Evolutionary conservation across 2,329 filamentous ascomycete species (phyloP).

Genomic region (Apiospora aurea): DNA sequence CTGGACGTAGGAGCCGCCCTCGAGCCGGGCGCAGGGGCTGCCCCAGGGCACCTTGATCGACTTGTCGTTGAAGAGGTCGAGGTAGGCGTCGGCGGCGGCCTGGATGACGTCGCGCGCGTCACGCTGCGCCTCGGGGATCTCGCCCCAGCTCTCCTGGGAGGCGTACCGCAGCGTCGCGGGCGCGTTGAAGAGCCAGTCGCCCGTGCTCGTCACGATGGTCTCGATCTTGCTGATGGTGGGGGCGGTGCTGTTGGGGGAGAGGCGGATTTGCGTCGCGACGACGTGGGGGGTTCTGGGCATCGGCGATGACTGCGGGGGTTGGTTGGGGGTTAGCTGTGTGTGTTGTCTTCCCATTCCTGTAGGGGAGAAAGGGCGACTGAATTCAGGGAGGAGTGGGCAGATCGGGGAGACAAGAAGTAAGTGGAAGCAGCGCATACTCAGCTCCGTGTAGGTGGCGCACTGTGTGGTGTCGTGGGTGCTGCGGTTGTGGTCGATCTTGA

Average conservation of each 20-base stretch:
- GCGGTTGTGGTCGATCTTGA: conserved; percentile 46
- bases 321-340: background rate
- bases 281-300: conserved; percentile 46
- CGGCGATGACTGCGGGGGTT: conserved; percentile 37
- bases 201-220: conserved; percentile 43
- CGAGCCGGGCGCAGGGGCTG: conserved; percentile 45
- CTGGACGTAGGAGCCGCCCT: conserved; percentile 46
- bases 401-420: background rate
- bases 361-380: background rate
- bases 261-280: conserved; percentile 45
- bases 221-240: conserved; percentile 36
- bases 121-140: conserved; percentile 41
- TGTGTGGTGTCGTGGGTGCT: conserved; percentile 46
- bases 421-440: conserved; percentile 30
- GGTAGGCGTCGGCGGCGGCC: conserved; percentile 47
- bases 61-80: conserved; percentile 47
- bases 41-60: conserved; percentile 48
- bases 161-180: conserved; percentile 45
- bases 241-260: conserved; percentile 27
- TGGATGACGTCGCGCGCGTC: conserved; percentile 44
- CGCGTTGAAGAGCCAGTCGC: conserved; percentile 50
- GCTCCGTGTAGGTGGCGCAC: conserved; percentile 48
- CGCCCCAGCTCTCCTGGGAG: conserved; percentile 43
- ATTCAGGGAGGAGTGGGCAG: background rate
- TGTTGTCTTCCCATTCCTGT: background rate